Percentiles rank a stretch among this genome's conserved stretches.
Conservation (phyloP, 2,329 filamentous ascomycete species). For the Arthroderma sp. region DNA sequence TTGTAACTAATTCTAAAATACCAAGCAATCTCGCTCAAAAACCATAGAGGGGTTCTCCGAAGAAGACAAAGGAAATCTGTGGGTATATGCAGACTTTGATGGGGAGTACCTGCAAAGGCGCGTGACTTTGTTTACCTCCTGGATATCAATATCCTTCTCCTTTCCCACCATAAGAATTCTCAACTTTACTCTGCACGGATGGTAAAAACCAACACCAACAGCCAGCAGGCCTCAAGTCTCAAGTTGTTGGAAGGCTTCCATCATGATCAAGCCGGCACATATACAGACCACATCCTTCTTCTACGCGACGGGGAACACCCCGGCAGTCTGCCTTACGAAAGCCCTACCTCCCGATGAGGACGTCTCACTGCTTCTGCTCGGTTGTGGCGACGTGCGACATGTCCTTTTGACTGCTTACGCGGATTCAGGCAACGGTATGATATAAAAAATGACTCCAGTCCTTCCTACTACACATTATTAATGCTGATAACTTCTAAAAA, state of each 20-base stretch:
- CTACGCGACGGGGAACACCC: slow-evolving; percentile 36
- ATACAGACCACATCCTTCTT: slow-evolving; percentile 17
- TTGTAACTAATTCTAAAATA: too few relatives aligned
- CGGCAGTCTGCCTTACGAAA: slow-evolving; percentile 38
- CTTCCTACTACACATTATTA: not conserved
- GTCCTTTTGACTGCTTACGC: slow-evolving; percentile 42
- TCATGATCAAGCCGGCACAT: slow-evolving; percentile 1
- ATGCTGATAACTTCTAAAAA: slow-evolving; percentile 1
- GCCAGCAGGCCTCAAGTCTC: not conserved
- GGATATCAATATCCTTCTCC: too few relatives aligned
- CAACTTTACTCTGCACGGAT: too few relatives aligned
- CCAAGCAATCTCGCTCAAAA: too few relatives aligned
- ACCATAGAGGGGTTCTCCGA: too few relatives aligned
- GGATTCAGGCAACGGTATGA: slow-evolving; percentile 16
- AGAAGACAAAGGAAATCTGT: too few relatives aligned
- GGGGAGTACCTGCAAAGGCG: too few relatives aligned
- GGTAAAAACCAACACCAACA: too few relatives aligned
- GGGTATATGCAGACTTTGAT: too few relatives aligned
- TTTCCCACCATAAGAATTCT: too few relatives aligned
- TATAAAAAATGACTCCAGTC: not conserved
- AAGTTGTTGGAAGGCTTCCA: not conserved
- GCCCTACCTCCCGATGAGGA: slow-evolving; percentile 38
- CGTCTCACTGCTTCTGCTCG: slow-evolving; percentile 40
- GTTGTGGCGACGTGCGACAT: slow-evolving; percentile 44
- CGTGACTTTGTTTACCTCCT: too few relatives aligned